phyloP scores from a whole-genome alignment of 2,329 filamentous ascomycete genomes.

The Colletotrichum agaves region DNA sequence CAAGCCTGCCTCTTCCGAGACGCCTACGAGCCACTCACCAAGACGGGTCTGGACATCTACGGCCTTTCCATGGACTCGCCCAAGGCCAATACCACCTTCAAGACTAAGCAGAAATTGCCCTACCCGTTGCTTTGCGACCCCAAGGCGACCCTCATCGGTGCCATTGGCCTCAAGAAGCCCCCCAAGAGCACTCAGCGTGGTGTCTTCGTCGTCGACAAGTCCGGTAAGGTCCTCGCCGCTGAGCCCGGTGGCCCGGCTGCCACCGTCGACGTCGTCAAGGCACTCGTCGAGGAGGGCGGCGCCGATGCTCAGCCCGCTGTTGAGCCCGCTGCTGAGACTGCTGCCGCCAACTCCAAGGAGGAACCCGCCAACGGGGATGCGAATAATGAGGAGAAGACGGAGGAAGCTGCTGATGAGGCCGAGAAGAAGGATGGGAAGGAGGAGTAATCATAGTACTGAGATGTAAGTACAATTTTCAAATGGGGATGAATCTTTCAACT shows the following conservation, averaged over 20 bases:
- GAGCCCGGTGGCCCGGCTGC: constrained; percentile 80
- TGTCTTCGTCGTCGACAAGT: constrained; percentile 87
- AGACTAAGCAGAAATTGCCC: constrained; percentile 88
- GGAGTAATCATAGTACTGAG: constrained; percentile 27
- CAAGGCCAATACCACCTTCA: constrained; percentile 93
- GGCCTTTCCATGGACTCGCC: constrained; percentile 89
- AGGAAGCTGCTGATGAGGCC: constrained; percentile 38
- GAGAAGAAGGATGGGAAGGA: constrained; percentile 32
- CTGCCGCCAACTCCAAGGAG: constrained; percentile 41
- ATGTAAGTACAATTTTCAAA: constrained; percentile 21
- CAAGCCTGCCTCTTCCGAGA: constrained; percentile 96
- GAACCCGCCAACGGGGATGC: constrained; percentile 44
- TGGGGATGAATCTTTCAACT: not conserved
- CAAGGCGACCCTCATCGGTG: constrained; percentile 76
- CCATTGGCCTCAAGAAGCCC: constrained; percentile 89
- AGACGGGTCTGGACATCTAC: constrained; percentile 85
- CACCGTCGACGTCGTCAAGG: constrained; percentile 81
- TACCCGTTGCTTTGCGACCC: constrained; percentile 92
- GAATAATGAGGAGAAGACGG: constrained; percentile 38
- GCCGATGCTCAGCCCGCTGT: constrained; percentile 41
- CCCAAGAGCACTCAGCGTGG: constrained; percentile 85
- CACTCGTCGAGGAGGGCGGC: constrained; percentile 64
- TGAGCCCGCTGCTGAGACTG: constrained; percentile 54
- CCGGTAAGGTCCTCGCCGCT: constrained; percentile 80
- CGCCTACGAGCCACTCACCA: constrained; percentile 78